Evolutionary conservation across 2,329 filamentous ascomycete species (phyloP), one percentile per base, ranked within the genome.

Genomic region (Annulohypoxylon truncatum): DNA sequence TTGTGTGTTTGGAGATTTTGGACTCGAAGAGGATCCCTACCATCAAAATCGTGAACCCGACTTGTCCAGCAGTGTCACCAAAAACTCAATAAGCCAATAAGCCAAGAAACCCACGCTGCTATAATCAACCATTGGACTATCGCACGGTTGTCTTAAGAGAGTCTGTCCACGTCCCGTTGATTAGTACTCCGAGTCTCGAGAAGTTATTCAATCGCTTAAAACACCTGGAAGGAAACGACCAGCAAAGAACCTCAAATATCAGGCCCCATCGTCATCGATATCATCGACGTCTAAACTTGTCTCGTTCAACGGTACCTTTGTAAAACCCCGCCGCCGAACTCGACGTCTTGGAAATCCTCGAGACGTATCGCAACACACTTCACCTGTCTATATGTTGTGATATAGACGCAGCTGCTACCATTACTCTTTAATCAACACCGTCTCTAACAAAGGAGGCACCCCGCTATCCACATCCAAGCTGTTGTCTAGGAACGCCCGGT

Each of bases 1-100:
- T 83, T 82, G 78, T 81, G 81, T 82, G 64, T 82, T 80, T 79
- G 79, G 75, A 76, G 72, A 77, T 73, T 75, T 75, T 74, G 67
- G 69, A 72, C 65, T 73, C 78, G 74, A 75, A 79, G 75, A 74
- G 75, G 24, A 48, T 28, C 77, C 77, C 70, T 77, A 77, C 68
- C 68, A 66, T 64, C 71, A 73, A 46, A 71, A 71, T 69, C 66
- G 68, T 66, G 53, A 71, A 71, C 61, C 69, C 56, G 47, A 60
- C 62, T 56, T 47, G 59, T 67, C 68, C 48, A 66, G 62, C 70
- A 71, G 67, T 71, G 63, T 72, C 68, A 61, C 65, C 70, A 62
- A 20, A 47, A 57, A 29, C 35, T 31, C 38, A 40, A 64, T 40
- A 61, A 57, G 18, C 58, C 61, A 66, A 66, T 62, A 67, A 69